Evolutionary conservation across 441 rosid species (phyloP), one percentile per base, ranked within the genome.

Genomic region (Sinapis alba): DNA sequence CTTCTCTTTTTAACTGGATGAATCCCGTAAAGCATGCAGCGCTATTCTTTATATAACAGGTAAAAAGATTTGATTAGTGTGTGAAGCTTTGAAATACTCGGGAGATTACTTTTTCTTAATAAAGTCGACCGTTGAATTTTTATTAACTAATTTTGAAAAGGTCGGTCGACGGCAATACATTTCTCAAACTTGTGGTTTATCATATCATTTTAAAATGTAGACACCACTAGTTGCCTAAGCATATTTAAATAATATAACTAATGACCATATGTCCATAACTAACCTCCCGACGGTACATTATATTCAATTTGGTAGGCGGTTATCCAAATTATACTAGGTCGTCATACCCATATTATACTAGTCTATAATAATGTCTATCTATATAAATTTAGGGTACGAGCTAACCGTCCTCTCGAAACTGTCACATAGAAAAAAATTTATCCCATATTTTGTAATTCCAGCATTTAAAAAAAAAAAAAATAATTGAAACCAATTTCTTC

Each of bases 91-190:
- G 58, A 47, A 45, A 26, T 47, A 10, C 9, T 65, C 26, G 11
- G 59, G 16, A 65, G 59, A 47, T 26, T 65, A 47, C 12, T 64
- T 13, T 8, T 43, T 26, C 20, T 16, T 50, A 45, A 26, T 45
- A 15, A 45, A 61, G 69, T 65, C 57, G 45, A 15, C 16, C 69
- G 23, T n/a, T 45, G 69, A 65, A 45, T 15, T 26, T 65, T 47
- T 23, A 15, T 19, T 23, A 65, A 24, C 34, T 4, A 8, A 6
- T 10, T 5, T 15, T 26, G 23, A 57, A 26, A 45, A 65, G 11
- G 57, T 65, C 69, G 58, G 69, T 65, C 58, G 58, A 65, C 56
- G 18, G 38, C 41, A 27, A 24, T 45, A 5, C 58, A 45, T 65
- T 65, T 45, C 26, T 27, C 10, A 45, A 27, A 15, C 38, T 65